A percentile compares a stretch with the other conserved stretches of the same genome.
phyloP scores from a whole-genome alignment of 2,329 filamentous ascomycete species.

The Orbilia blumenaviensis region DNA sequence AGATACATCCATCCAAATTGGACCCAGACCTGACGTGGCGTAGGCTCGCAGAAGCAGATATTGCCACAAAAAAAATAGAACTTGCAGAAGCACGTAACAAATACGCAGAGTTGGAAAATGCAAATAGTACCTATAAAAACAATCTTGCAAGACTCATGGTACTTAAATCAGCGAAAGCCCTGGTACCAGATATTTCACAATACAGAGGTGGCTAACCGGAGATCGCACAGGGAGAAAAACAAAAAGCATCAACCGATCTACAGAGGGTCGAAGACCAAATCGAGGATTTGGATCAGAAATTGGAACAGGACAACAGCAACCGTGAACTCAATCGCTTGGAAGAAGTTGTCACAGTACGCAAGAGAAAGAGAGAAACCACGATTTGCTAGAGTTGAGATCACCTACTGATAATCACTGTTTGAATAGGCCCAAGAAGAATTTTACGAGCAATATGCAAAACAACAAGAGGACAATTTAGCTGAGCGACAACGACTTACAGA shows the following conservation, averaged over 20 bases:
- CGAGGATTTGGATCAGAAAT: conserved; percentile 71
- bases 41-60: conserved; percentile 6
- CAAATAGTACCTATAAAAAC: not conserved
- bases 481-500: conserved; percentile 39
- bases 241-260: conserved; percentile 71
- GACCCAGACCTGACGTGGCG: not conserved
- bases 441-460: conserved; percentile 9
- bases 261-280: conserved; percentile 68
- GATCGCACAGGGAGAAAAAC: conserved; percentile 63
- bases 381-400: no score
- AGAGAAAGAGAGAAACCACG: not conserved
- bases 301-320: conserved; percentile 70
- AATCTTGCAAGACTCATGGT: not conserved
- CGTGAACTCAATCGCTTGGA: conserved; percentile 71
- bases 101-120: not conserved
- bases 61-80: conserved; percentile 1
- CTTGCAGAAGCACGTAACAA: not conserved
- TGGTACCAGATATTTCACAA: not conserved
- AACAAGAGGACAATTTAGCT: conserved; percentile 26
- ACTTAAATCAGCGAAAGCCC: not conserved
- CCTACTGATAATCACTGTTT: not conserved
- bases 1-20: not conserved
- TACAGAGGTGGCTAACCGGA: not conserved
- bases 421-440: conserved; percentile 19
- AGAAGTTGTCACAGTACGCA: not conserved